Base-by-base conservation (phyloP, 2,329 filamentous ascomycete species). In the Fusarium robinianum region DNA sequence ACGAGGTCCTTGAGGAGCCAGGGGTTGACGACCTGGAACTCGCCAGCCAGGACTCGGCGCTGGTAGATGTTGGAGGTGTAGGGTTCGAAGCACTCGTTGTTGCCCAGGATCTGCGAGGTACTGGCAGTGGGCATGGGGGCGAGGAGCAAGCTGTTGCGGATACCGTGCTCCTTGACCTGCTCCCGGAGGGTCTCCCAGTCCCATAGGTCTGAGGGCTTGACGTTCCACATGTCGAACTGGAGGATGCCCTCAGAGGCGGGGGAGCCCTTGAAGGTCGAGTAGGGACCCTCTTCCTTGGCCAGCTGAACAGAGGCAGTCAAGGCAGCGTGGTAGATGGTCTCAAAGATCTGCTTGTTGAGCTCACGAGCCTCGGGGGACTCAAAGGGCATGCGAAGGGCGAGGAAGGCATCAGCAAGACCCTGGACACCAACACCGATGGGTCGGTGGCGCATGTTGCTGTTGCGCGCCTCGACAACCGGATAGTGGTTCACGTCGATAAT, bases 51-150 rank as follows among this genome's bases (percentile, higher is more conserved):
- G 43, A 99, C 94, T 79, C 94, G 92, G 55, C 94, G 92, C 61
- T 92, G 95, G 79, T 99, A 99, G 71, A 99, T 99, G 80, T 99
- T 99, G 61, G 92, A 97, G 5, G 94, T 99, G 77, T 99, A 99
- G 26, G 94, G 94, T 79, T 99, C 94, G 69, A 99, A 99, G 79
- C 94, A 99, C 75, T 99, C 94, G 70, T 99, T 99, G 81, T 96
- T 95, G 63, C 94, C 94, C 61, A 99, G 79, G 67, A 99, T 99
- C 76, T 99, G 94, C 48, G 90, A 96, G 24, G 94, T 99, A 54
- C 87, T 94, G 44, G 94, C 94, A 64, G 94, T 99, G 17, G 94
- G 94, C 94, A 99, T 99, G 50, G 94, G 94, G 4, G 94, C 94
- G 61, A 97, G 81, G 49, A 99, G 81, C 63, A 99, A 75, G 68